Evolutionary conservation across 2,329 filamentous ascomycete species (phyloP), one percentile per base, ranked within the genome.

Genomic region (Fusarium acutatum): DNA sequence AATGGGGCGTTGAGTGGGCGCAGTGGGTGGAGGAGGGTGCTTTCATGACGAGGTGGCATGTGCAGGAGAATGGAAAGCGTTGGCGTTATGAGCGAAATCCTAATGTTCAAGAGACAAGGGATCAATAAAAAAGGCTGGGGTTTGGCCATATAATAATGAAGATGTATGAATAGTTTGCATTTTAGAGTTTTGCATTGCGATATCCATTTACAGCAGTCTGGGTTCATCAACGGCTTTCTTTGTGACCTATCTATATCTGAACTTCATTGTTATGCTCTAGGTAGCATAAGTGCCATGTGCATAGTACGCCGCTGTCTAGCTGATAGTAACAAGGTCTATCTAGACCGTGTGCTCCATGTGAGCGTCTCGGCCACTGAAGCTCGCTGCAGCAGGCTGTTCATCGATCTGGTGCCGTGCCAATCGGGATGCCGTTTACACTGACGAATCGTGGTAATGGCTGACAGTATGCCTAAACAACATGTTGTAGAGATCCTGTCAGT

Each of bases 11-110:
- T 14, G 77, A 79, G 5, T 77, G 74, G 17, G 75, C 79, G 8
- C 65, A 73, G 32, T 81, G 80, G 80, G 77, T 73, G 6, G 78
- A 82, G 43, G 78, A 80, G 49, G 81, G 76, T 5, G 76, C 79
- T 4, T 79, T 79, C 20, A 72, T 81, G 32, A 76, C 78, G 1
- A 71, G 79, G 11, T 82, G 81, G 80, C 82, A 79, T 75, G 78
- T 81, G 8, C 78, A 81, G 44, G 80, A 82, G 53, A 82, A 82
- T 60, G 73, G 75, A 32, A 81, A 79, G 63, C 75, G 79, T 64
- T 82, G 79, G 75, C 79, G 78, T 69, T 80, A 79, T 69, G 73
- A 73, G 35, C 18, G 65, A 6, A 24, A 67, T 18, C 63, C 65
- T 18, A 44, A 67, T 12, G 65, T 67, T 2, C 10, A 30, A 20